Conservation (phyloP, 192 early-diverging fungal genomes). For the Podila minutissima region DNA sequence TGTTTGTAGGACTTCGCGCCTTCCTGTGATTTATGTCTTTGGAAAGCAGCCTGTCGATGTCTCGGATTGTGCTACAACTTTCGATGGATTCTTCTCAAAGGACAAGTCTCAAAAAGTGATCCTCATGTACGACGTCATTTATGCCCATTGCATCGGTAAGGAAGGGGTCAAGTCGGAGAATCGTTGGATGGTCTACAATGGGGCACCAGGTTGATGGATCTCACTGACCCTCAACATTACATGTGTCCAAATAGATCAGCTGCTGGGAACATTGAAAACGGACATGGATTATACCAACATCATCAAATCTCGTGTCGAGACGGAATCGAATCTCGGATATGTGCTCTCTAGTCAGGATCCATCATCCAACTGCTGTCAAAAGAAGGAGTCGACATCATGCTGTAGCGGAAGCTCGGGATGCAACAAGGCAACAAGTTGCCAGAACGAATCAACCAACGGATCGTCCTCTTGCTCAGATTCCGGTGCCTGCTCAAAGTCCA, state of each 20-base stretch:
- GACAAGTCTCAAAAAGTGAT: conserved; percentile 62
- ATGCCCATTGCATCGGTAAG: conserved; percentile 66
- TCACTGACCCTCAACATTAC: neutral
- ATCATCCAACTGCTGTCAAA: conserved; percentile 6
- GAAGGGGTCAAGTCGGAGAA: neutral
- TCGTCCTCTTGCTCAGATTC: conserved; percentile 2
- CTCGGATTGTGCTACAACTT: conserved; percentile 60
- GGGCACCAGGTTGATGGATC: too few species aligned
- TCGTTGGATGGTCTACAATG: too few species aligned
- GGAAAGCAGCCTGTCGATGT: conserved; percentile 77
- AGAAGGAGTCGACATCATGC: neutral
- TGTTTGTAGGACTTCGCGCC: conserved; percentile 68
- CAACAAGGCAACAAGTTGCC: neutral
- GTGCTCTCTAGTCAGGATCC: conserved; percentile 14
- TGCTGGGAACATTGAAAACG: conserved; percentile 9
- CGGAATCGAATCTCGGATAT: conserved; percentile 50
- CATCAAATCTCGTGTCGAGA: conserved; percentile 57
- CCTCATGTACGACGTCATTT: conserved; percentile 82
- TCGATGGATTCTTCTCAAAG: conserved; percentile 52
- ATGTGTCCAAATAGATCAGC: conserved; percentile 23
- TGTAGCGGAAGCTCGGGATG: neutral
- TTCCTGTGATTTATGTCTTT: conserved; percentile 91
- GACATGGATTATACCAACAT: conserved; percentile 41
- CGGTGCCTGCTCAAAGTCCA: conserved; percentile 1
- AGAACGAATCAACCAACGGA: neutral